Base-by-base conservation (phyloP, 2,329 filamentous ascomycete species). In the Sarocladiaceae sp. region DNA sequence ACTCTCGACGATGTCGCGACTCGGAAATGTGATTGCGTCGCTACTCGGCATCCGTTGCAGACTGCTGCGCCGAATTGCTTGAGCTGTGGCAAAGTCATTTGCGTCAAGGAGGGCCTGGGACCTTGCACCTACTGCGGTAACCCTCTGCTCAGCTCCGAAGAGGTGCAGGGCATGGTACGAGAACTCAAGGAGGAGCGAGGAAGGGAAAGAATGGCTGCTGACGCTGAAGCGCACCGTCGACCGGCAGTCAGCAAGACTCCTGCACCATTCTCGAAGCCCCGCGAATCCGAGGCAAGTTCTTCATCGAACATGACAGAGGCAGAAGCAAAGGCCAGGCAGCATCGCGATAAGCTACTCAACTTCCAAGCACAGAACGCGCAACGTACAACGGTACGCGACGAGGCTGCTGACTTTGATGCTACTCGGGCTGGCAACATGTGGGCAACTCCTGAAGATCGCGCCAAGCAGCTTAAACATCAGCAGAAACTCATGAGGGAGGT, bases 51-150 rank as follows among this genome's bases (percentile, higher is more conserved):
- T 66, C 89, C 93, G 1, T 79, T 97, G 2, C 86, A 97, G 40
- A 83, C 83, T n/a, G 91, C 93, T 1, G 91, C 92, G 0, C 94
- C 94, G 1, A 99, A 97, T 66, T 99, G 94, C 65, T 73, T 95
- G 15, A 86, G 80, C 40, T 99, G 94, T 62, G 94, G 94, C 54
- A 97, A 97, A 66, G 90, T 99, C 12, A 86, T 97, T 52, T 99
- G 94, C 66, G 83, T 96, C 22, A 92, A 94, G 62, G 92, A 99
- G 69, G 94, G 94, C 0, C 77, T 97, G 1, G 93, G 93, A 0
- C 93, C 93, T 0, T 99, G 94, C 67, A 97, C 93, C 0, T 97
- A 89, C 64, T 99, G 94, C 71, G 84, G 84, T 0, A 77, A 80
- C 0, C 83, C 90, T 0, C 74, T 99, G 0, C 73, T 99, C 7